Evolutionary conservation across 192 early-diverging fungal genomes (phyloP).

Genomic region (Podila horticola): DNA sequence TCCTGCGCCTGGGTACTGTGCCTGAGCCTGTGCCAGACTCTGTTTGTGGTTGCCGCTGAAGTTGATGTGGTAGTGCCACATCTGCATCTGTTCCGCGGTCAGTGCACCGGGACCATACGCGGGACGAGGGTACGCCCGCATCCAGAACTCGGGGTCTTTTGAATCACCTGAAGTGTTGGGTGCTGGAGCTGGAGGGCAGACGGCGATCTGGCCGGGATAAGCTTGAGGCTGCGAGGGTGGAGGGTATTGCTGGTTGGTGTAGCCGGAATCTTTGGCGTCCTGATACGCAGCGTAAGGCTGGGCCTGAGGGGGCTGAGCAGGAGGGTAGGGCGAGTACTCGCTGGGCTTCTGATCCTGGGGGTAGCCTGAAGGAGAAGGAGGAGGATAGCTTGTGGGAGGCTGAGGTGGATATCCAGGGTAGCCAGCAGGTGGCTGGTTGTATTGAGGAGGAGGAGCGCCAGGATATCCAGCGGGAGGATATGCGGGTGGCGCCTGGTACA

Average conservation of each 20-base stretch:
- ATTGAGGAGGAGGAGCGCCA: conserved; percentile 14
- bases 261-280: conserved; percentile 12
- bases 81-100: conserved; percentile 11
- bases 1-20: conserved; percentile 4
- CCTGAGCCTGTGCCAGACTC: conserved; percentile 9
- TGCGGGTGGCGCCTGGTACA: not conserved
- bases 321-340: conserved; percentile 1
- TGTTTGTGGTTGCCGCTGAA: conserved; percentile 28
- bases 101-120: not conserved
- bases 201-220: not conserved
- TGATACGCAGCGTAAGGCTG: conserved; percentile 18
- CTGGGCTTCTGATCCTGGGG: not conserved
- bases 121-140: conserved; percentile 27
- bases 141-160: conserved; percentile 25
- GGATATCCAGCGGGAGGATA: conserved; percentile 11
- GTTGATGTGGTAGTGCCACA: conserved; percentile 33
- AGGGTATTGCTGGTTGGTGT: not conserved
- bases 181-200: not conserved
- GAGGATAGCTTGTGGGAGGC: not conserved
- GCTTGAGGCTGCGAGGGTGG: not conserved
- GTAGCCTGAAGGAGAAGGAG: not conserved
- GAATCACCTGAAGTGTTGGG: not conserved
- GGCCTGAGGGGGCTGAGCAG: not conserved
- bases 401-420: conserved; percentile 12
- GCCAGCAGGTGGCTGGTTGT: conserved; percentile 2